Evolutionary conservation across 1,139 yeast genomes (phyloP), one percentile per base, ranked within the genome.

Genomic region (Nadsonia commutata): DNA sequence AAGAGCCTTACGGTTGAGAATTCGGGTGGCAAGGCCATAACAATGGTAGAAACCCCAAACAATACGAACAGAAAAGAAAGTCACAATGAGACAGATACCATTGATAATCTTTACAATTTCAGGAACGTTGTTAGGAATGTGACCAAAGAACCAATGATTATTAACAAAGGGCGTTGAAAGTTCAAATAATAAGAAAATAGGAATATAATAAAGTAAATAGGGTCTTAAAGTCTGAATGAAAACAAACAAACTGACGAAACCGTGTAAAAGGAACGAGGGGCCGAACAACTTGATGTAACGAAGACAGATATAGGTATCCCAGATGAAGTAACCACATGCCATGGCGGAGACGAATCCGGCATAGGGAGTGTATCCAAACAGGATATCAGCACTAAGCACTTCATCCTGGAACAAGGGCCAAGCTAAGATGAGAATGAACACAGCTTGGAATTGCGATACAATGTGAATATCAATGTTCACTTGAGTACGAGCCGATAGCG

Each of bases 91-190:
- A 18, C 75, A 56, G 18, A 82, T 60, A 42, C 95, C 95, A 63
- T 90, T 90, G 47, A 78, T 51, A 43, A 76, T 53, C 47, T 78
- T 73, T 44, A 76, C 54, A 50, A 62, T 66, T 31, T 69, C 72
- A 41, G 76, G 68, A 16, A 72, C 62, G 6, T 68, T 67, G 3
- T 68, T 67, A 1, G 94, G 86, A 45, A 83, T 71, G 55, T 80
- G 79, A 43, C 82, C 66, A 2, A 90, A 83, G 58, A 83, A 80
- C 96, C 96, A 88, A 63, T 94, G 81, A 50, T 86, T 62, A 64
- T 90, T 88, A 46, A 90, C 78, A 58, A 88, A 88, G 11, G 98
- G 97, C 7, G 96, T 90, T 18, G 95, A 83, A 46, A 82, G 70
- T 63, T 90, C 98, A 64, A 90, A 90, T 48, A 85, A 56, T 54